Conservation (phyloP, 73 alveolate genomes). For the Paramecium tetraurelia region DNA sequence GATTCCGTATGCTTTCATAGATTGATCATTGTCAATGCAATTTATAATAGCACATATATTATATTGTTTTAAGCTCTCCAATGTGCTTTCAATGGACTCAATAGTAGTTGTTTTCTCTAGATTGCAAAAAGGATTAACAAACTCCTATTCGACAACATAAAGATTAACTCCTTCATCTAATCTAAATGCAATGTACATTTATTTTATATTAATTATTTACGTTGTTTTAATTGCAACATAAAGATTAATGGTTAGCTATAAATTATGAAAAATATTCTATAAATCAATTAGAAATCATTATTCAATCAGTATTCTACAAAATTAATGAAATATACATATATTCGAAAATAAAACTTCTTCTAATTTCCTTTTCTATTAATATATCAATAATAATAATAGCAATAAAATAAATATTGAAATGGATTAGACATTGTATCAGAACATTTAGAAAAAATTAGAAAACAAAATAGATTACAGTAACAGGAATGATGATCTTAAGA, state of each 20-base stretch:
- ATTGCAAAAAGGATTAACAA: background rate
- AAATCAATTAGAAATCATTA: background rate
- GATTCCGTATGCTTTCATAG: background rate
- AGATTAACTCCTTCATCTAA: background rate
- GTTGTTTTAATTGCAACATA: background rate
- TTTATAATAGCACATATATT: background rate
- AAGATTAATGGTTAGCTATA: too few species aligned
- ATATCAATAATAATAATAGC: too few species aligned
- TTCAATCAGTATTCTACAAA: background rate
- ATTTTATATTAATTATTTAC: background rate
- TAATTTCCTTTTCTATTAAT: too few species aligned
- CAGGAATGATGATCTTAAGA: background rate
- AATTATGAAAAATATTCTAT: background rate
- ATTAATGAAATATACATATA: background rate
- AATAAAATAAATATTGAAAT: background rate
- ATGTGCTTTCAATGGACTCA: background rate
- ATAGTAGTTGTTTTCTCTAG: background rate
- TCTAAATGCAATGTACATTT: background rate
- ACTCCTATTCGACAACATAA: background rate
- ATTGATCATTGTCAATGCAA: constrained; percentile 7
- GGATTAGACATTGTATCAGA: background rate
- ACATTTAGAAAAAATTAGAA: background rate
- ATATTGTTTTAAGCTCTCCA: background rate
- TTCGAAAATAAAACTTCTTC: background rate
- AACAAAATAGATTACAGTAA: background rate